Conservation (phyloP, 1,284 basidiomycete species). For the Pyrrhoderma lamaoense region DNA sequence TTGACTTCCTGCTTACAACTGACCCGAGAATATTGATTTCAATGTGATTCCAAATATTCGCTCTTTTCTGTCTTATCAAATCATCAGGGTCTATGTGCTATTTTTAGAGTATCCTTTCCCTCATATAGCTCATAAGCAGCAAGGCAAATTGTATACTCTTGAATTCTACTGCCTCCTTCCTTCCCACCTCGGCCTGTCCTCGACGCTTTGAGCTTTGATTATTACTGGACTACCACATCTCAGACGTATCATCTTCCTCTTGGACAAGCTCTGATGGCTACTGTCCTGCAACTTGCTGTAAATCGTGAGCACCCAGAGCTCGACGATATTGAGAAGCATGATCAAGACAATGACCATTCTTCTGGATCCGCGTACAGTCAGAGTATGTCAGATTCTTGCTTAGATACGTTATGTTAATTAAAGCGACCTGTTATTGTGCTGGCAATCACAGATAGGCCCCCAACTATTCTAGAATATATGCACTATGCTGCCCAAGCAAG, state of each 20-base stretch:
- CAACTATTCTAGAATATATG: slow-evolving; percentile 11
- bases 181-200: not conserved
- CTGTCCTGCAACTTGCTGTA: slow-evolving; percentile 11
- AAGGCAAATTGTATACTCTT: not conserved
- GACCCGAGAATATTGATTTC: too few species aligned
- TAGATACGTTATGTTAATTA: too few species aligned
- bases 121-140: too few species aligned
- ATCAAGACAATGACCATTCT: too few species aligned
- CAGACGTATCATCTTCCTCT: not conserved
- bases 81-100: too few species aligned
- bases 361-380: too few species aligned
- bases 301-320: slow-evolving; percentile 13
- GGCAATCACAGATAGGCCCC: not conserved
- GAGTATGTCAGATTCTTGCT: too few species aligned
- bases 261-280: slow-evolving; percentile 1
- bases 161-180: not conserved
- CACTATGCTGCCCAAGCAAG: slow-evolving; percentile 11
- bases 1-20: too few species aligned
- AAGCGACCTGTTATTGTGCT: not conserved
- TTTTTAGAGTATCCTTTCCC: too few species aligned
- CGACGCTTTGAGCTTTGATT: not conserved
- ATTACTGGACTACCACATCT: not conserved
- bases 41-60: too few species aligned
- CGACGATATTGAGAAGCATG: slow-evolving; percentile 5
- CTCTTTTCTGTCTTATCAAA: too few species aligned